Percentiles rank a stretch among this genome's conserved stretches.
Evolutionary conservation across 805 yeast species (phyloP).

Genomic region (Nakazawaea ernobii): DNA sequence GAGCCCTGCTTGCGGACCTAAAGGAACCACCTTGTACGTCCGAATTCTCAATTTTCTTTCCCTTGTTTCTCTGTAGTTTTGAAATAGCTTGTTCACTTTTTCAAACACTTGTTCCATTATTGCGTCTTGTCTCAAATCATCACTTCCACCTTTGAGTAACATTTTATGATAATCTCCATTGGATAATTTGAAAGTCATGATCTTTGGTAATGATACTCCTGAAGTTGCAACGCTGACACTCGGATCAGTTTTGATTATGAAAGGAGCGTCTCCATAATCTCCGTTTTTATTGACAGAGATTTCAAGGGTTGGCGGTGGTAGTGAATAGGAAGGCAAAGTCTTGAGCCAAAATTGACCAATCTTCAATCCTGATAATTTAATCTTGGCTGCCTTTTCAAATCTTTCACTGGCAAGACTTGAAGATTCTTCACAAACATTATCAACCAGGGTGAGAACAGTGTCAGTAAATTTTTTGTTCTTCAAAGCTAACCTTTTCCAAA

Average conservation of each 20-base stretch:
- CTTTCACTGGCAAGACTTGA: conserved; percentile 46
- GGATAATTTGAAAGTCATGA: conserved; percentile 47
- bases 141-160: conserved; percentile 79
- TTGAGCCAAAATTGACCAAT: conserved; percentile 56
- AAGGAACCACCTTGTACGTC: conserved; percentile 85
- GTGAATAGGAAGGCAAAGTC: conserved; percentile 31
- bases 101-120: conserved; percentile 96
- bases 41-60: conserved; percentile 57
- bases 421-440: conserved; percentile 43
- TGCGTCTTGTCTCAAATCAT: conserved; percentile 92
- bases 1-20: conserved; percentile 83
- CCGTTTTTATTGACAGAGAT: conserved; percentile 37
- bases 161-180: conserved; percentile 56
- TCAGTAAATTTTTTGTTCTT: conserved; percentile 20
- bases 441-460: conserved; percentile 37
- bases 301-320: conserved; percentile 66
- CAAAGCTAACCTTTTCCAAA: conserved; percentile 37
- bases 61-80: conserved; percentile 48
- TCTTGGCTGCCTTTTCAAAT: conserved; percentile 25
- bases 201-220: conserved; percentile 87
- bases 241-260: conserved; percentile 38
- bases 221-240: conserved; percentile 60
- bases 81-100: conserved; percentile 68
- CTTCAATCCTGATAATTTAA: conserved; percentile 29
- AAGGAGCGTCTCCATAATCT: conserved; percentile 41